Base-by-base conservation (phyloP, 2,329 filamentous ascomycete species). In the Triangularia verruculosa region DNA sequence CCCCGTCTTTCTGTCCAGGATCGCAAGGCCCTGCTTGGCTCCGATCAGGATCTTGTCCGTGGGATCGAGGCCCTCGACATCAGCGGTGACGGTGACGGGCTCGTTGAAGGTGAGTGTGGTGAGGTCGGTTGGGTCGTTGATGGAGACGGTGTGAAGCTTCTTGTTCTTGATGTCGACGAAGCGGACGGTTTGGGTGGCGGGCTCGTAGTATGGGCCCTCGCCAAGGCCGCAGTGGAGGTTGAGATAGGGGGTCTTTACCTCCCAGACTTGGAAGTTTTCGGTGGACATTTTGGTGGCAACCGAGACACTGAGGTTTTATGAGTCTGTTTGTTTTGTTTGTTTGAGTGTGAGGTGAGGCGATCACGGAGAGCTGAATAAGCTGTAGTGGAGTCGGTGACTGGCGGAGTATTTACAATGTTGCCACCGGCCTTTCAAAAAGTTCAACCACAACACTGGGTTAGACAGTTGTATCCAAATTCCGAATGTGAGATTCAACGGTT, bases 161-260 rank as follows among this genome's bases (percentile, higher is more conserved):
- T 90, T 84, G 73, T 89, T 86, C 75, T 89, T 89, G 77, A 97
- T 93, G 77, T 97, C 93, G 66, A 93, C 86, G 74, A 92, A 93
- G 67, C 91, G 89, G 64, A 94, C 78, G 55, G 80, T 83, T 74
- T 90, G 83, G 58, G 83, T 86, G 22, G 78, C 78, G 64, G 83
- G 79, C 74, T 93, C 89, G 78, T 87, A 92, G 78, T 87, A 92
- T 1, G 90, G 90, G 0, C 85, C 91, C 76, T 94, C 91, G 67
- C 88, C 89, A 28, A 93, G 82, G 13, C 78, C 80, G 77, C 89
- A 92, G 68, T 85, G 82, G 61, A 85, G 77, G 69, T 87, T 79
- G 66, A 93, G 80, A 77, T 83, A 86, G 6, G 83, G 82, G 75
- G 81, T 73, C 53, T 73, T 78, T 66, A 82, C 79, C 61, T 77